Evolutionary conservation across 73 alveolate species (phyloP), one percentile per base, ranked within the genome.

Genomic region (Paramecium primaurelia): DNA sequence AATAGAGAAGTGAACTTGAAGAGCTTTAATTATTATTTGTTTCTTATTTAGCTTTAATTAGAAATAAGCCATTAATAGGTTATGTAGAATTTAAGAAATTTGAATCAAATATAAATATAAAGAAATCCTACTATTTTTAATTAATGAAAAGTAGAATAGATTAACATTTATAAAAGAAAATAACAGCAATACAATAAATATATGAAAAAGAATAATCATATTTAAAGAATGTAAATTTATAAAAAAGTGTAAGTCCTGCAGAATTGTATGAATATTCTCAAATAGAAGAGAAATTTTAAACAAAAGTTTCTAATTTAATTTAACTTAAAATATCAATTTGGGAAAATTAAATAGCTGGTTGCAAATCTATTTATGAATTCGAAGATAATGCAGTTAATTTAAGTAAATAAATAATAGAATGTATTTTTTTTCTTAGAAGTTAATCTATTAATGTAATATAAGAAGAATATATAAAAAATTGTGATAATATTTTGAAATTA

Each of bases 21-120:
- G 84, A 64, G 12, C 84, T 64, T 11, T n/a, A 64, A 14, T 32
- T 64, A 1, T 34, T 64, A 12, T 64, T 64, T 64, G 47, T 64
- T 28, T 64, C 84, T 0, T 64, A 8, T 34, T 64, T 64, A 6
- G 84, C 84, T 0, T 64, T 32, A 10, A 64, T 64, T 3, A 64
- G 84, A 64, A 64, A 64, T 28, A 64, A 64, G 26, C 91, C 91
- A 26, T 36, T 80, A 14, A 26, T 80, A 18, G 91, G 42, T 0
- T 80, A 32, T 80, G 91, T 47, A 3, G 91, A 80, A 26, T 49
- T 80, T 25, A 80, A 80, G 49, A 80, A 80, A 26, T 80, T 32
- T 80, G 69, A 54, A 54, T 30, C 20, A 25, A 73, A 37, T 73
- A 6, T 3, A 1, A 28, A 32, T 10, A 28, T 64, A 12, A 28